Evolutionary conservation across 257 asterid species (phyloP), one percentile per base, ranked within the genome.

Genomic region (Penstemon davidsonii): DNA sequence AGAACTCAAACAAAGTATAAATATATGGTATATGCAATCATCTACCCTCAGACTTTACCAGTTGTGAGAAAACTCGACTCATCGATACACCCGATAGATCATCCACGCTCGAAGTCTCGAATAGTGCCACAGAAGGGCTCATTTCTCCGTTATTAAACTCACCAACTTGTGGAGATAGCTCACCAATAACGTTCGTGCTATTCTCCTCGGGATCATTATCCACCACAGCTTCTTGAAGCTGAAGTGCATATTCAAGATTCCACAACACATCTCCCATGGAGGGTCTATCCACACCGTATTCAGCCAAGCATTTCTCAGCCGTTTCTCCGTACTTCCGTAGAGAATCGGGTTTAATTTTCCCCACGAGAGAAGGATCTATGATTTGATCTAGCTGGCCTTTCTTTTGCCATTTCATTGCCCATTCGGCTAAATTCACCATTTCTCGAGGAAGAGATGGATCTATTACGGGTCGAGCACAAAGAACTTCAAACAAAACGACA

Each of bases 211-310:
- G 89, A 69, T 85, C 92, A 56, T 86, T 73, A 13, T 70, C 80
- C 67, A 86, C 66, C 67, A 76, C 84, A 0, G 84, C 82, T 61
- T 84, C 90, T 72, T 90, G 95, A 78, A 90, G 91, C 66, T 87
- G 95, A 68, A 90, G 87, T 1, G 96, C 88, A 45, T 87, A 87
- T 62, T 90, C 95, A 5, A 90, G 85, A 63, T 90, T 87, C 96
- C 95, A 90, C 73, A 90, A 63, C 39, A 87, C 93, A 49, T 87
- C 96, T 64, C 96, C 96, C 86, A 90, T 81, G 3, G 95, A 84
- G 12, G 94, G 93, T 75, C 96, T 80, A 64, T 87, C 95, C 0
- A 81, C 88, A 0, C 96, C 91, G 6, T 74, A 86, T 9, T 87
- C 96, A 57, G 90, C 91, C 85, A 90, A 79, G 72, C 96, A 90